Evolutionary conservation across 108 stramenopile genomes (phyloP), one percentile per base, ranked within the genome.

Genomic region (Cyclotella sp.): DNA sequence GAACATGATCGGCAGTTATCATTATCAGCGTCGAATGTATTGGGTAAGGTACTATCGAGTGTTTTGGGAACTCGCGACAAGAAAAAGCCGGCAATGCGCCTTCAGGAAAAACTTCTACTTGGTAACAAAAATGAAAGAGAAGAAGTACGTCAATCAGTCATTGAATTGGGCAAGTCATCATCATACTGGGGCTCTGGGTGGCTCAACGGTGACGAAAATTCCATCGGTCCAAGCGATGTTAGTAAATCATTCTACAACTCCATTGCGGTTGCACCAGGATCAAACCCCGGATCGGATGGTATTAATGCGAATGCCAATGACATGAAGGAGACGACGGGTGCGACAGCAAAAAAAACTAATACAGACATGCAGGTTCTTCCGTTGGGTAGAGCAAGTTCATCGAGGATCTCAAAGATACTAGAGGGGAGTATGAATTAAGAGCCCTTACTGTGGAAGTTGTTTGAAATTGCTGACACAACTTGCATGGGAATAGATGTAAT

Each of bases 311-410:
- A 40, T 42, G 45, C 6, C 57, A 68, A 63, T 27, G 19, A 12
- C 40, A 49, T 28, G 29, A 62, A 52, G 26, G 47, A 77, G 24
- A 28, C 34, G 19, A 22, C 60, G 29, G 68, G 47, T 29, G 34
- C 59, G 53, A 27, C 72, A 26, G 61, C 22, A 22, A 71, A 70
- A 46, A 44, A 60, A 13, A 62, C 24, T 22, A 16, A 7, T 16
- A 52, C 19, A n/a, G 66, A 66, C 7, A 14, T 9, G 40, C 52
- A 69, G 62, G 59, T 95, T 55, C 69, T 81, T 28, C 93, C 93
- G 0, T 67, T 95, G 57, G 78, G 77, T 46, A 78, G 90, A 61
- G 90, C 93, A 16, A 92, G 91, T 82, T 86, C 86, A 64, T 89
- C 93, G 10, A 79, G 93, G 70, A 86, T 94, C 0, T 63, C 81